phyloP scores from a whole-genome alignment of 1,284 basidiomycete genomes.

The Singerocomus inundabilis region DNA sequence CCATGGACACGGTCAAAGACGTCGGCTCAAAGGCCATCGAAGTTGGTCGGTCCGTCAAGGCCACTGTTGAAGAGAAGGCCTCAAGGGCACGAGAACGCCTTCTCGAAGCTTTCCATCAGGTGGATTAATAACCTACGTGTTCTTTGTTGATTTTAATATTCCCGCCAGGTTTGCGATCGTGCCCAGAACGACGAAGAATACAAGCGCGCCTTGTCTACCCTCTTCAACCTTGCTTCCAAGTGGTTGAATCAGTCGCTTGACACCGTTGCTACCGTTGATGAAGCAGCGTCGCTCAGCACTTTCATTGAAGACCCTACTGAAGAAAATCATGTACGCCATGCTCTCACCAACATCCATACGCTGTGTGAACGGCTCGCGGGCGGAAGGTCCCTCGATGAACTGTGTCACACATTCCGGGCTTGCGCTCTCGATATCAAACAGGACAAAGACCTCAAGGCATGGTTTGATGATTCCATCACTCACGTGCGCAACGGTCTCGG shows the following conservation, averaged over 20 bases:
- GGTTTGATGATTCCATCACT: slow-evolving; percentile 49
- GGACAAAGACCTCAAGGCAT: slow-evolving; percentile 46
- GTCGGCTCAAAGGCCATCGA: slow-evolving; percentile 57
- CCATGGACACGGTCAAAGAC: slow-evolving; percentile 61
- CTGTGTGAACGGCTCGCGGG: slow-evolving; percentile 51
- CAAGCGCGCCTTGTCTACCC: slow-evolving; percentile 49
- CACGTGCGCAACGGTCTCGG: slow-evolving; percentile 47
- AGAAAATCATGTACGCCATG: slow-evolving; percentile 53
- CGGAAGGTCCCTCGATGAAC: slow-evolving; percentile 43
- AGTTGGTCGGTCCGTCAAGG: slow-evolving; percentile 43
- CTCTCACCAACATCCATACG: slow-evolving; percentile 43
- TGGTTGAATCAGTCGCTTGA: slow-evolving; percentile 55
- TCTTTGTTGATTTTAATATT: neutral
- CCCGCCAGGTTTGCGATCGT: slow-evolving; percentile 54
- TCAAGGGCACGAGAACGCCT: slow-evolving; percentile 43
- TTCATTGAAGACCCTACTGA: slow-evolving; percentile 58
- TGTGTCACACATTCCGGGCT: slow-evolving; percentile 39
- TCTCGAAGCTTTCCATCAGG: slow-evolving; percentile 52
- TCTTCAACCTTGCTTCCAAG: slow-evolving; percentile 55
- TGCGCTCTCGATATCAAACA: slow-evolving; percentile 46
- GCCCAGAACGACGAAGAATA: slow-evolving; percentile 60
- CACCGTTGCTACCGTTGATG: slow-evolving; percentile 40
- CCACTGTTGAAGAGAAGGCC: slow-evolving; percentile 42
- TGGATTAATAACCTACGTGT: slow-evolving; percentile 22
- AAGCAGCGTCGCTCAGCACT: slow-evolving; percentile 44